A percentile compares a stretch with the other conserved stretches of the same genome.
phyloP scores from a whole-genome alignment of 2,329 filamentous ascomycete genomes.

The Botrytis aclada region DNA sequence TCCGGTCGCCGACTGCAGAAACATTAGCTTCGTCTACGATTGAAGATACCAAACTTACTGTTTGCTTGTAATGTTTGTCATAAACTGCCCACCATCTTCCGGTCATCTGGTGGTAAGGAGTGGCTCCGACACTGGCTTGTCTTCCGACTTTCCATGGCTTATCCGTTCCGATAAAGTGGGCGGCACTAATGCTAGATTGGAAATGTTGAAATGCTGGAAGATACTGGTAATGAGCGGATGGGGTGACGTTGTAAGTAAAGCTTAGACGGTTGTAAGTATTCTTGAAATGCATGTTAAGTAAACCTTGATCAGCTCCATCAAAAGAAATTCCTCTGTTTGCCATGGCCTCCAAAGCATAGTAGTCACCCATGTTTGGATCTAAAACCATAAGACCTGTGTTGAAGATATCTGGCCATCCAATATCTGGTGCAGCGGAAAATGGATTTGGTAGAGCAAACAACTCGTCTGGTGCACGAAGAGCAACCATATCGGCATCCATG shows the following conservation, averaged over 20 bases:
- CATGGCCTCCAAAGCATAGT: constrained; percentile 78
- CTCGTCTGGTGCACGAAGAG: constrained; percentile 86
- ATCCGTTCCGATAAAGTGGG: constrained; percentile 88
- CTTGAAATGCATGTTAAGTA: constrained; percentile 92
- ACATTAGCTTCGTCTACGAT: constrained; percentile 16
- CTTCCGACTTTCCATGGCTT: constrained; percentile 83
- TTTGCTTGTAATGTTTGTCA: constrained; percentile 72
- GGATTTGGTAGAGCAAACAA: constrained; percentile 66
- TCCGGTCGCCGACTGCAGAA: constrained; percentile 29
- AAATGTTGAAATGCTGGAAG: constrained; percentile 92
- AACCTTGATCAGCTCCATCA: constrained; percentile 92
- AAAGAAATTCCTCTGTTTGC: constrained; percentile 88
- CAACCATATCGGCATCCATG: constrained; percentile 91
- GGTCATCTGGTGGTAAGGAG: constrained; percentile 78
- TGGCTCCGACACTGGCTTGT: constrained; percentile 50
- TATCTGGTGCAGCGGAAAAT: constrained; percentile 79
- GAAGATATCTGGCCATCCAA: constrained; percentile 97
- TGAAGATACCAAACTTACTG: constrained; percentile 41
- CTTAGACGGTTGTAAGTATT: constrained; percentile 80
- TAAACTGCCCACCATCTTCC: constrained; percentile 93
- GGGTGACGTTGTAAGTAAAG: constrained; percentile 97
- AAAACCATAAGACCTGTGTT: constrained; percentile 97
- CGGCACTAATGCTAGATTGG: constrained; percentile 81
- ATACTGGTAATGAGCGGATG: constrained; percentile 96
- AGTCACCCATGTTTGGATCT: constrained; percentile 81